phyloP scores from a whole-genome alignment of 2,329 filamentous ascomycete species.

The Rutstroemia sp. region DNA sequence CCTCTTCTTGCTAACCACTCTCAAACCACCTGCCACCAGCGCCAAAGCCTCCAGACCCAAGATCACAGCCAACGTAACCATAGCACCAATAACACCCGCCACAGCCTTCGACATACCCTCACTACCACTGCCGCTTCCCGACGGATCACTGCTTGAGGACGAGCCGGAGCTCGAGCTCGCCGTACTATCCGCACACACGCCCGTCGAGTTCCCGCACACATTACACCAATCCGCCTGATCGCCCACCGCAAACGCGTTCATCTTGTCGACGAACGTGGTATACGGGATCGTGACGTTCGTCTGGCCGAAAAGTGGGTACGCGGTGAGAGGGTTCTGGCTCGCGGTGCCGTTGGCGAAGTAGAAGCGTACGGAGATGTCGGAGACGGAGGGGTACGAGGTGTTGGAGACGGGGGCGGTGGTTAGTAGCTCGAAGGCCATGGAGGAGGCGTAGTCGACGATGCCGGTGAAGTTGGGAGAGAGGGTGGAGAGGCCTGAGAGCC shows the following conservation, averaged over 20 bases:
- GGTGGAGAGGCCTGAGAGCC: slow-evolving; percentile 44
- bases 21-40: slow-evolving; percentile 48
- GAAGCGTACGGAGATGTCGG: slow-evolving; percentile 52
- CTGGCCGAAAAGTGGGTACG: slow-evolving; percentile 55
- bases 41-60: slow-evolving; percentile 46
- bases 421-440: slow-evolving; percentile 70
- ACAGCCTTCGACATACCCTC: slow-evolving; percentile 55
- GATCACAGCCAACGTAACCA: slow-evolving; percentile 60
- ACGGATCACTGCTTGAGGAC: slow-evolving; percentile 17
- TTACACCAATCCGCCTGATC: slow-evolving; percentile 63
- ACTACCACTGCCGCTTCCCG: neutral
- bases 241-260: slow-evolving; percentile 61
- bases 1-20: slow-evolving; percentile 48
- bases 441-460: slow-evolving; percentile 75
- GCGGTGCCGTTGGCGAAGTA: slow-evolving; percentile 53
- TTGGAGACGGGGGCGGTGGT: slow-evolving; percentile 42
- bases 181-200: slow-evolving; percentile 49
- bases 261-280: slow-evolving; percentile 56
- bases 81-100: slow-evolving; percentile 73
- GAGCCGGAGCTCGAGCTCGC: slow-evolving; percentile 25
- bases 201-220: slow-evolving; percentile 66
- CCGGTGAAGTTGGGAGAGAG: slow-evolving; percentile 37
- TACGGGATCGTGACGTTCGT: slow-evolving; percentile 52
- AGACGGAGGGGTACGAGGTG: slow-evolving; percentile 39
- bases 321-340: slow-evolving; percentile 32